Base-by-base conservation (phyloP, 768 basidiomycete species). In the Cystofilobasidium macerans region DNA sequence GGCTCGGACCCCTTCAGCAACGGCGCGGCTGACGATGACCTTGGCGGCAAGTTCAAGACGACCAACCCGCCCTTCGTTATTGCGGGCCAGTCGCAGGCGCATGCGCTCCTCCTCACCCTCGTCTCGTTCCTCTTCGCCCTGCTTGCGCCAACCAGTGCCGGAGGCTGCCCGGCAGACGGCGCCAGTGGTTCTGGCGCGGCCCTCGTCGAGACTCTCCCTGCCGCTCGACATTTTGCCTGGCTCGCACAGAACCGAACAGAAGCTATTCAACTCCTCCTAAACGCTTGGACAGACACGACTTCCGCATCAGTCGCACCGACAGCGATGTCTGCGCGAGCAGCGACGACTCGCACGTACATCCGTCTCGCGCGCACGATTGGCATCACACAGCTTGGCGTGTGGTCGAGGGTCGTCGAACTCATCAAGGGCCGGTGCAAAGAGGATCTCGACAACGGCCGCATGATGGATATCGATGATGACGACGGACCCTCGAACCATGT, bases 361-460 rank as follows among this genome's bases (percentile, higher is more conserved):
- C 48, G 33, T 1, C 57, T 62, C 32, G 59, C 51, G 24, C 28
- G 42, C 6, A 11, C 33, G 28, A 5, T 57, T 2, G 65, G 61
- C 24, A 43, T 57, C 40, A 28, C 18, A 9, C n/a, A 57, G 22
- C 32, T 20, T 13, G 61, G 65, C 1, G 32, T 67, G 16, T 62
- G 65, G 65, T 14, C 51, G 11, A 54, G 32, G 18, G 33, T 67
- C 5, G 14, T 67, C 9, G 53, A 56, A 33, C 22, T 43, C 11
- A 24, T 67, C 38, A 67, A 62, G 42, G 35, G 65, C 18, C n/a
- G 65, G 30, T 48, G 36, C 1, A 33, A 26, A 11, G 65, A 57
- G n/a, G 60, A 20, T 3, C 60, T 56, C 12, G 51, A n/a, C 22
- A 26, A 22, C 22, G 53, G 13, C 40, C 22, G 26, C 32, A 53